These are phyloP conservation scores for Talaromyces sp. DNA, from an alignment of 2,329 filamentous ascomycete genomes.

Conservation along the genomic window DNA sequence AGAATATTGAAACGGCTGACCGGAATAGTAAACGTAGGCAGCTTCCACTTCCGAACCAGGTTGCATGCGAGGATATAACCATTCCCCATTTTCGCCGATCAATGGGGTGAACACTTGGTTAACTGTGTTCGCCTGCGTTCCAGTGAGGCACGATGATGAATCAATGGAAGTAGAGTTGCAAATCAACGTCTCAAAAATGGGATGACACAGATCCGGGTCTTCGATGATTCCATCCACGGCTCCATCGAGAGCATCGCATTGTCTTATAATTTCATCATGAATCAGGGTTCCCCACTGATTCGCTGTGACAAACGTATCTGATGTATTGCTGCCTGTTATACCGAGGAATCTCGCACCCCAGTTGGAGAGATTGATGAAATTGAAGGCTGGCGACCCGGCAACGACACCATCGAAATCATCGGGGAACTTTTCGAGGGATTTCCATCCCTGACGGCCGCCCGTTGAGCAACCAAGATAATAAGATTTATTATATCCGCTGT, in stretches of 20 bases:
- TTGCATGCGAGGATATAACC: constrained; percentile 37
- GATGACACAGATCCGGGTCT: constrained; percentile 28
- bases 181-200: background rate
- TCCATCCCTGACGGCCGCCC: constrained; percentile 21
- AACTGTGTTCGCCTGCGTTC: constrained; percentile 1
- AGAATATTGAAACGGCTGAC: constrained; percentile 41
- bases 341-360: constrained; percentile 37
- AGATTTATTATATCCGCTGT: constrained; percentile 13
- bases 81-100: constrained; percentile 20
- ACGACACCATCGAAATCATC: constrained; percentile 57
- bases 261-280: constrained; percentile 35
- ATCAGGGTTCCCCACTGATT: constrained; percentile 29
- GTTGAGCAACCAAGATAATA: constrained; percentile 21
- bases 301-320: background rate
- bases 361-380: constrained; percentile 40
- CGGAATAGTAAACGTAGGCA: constrained; percentile 34
- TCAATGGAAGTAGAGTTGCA: background rate
- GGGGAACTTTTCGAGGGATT: constrained; percentile 49
- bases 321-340: background rate
- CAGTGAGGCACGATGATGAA: background rate
- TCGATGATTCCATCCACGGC: constrained; percentile 38
- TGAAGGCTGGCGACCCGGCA: constrained; percentile 31
- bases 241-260: constrained; percentile 35
- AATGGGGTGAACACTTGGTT: background rate
- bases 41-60: constrained; percentile 31